Conservation (phyloP, 495 filamentous ascomycete genomes). For the Hypomontagnella monticulosa region DNA sequence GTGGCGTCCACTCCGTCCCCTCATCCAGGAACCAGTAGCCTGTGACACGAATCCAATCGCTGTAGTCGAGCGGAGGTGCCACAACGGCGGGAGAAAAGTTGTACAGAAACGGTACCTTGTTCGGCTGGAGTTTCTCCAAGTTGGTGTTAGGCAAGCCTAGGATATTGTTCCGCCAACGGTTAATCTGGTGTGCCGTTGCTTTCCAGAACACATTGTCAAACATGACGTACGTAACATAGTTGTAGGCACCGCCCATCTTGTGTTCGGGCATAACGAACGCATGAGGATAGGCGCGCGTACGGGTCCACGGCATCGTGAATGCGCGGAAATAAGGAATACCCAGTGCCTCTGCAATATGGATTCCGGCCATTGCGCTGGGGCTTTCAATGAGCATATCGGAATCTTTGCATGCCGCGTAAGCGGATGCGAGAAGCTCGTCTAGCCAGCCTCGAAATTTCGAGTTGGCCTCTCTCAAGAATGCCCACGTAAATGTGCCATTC, state of each 20-base stretch:
- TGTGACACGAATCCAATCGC: slow-evolving; percentile 96
- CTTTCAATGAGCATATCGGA: slow-evolving; percentile 93
- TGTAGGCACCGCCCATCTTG: slow-evolving; percentile 94
- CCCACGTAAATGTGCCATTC: slow-evolving; percentile 95
- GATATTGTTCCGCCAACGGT: slow-evolving; percentile 86
- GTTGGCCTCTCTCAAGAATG: slow-evolving; percentile 87
- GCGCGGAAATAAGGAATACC: slow-evolving; percentile 95
- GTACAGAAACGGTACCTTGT: slow-evolving; percentile 97
- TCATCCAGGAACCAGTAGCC: slow-evolving; percentile 98
- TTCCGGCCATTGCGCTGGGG: slow-evolving; percentile 96
- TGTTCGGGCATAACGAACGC: slow-evolving; percentile 94
- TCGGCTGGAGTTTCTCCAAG: slow-evolving; percentile 90
- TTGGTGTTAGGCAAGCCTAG: slow-evolving; percentile 82
- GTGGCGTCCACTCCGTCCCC: slow-evolving; percentile 76
- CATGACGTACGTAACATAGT: slow-evolving; percentile 94
- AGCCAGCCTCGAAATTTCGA: slow-evolving; percentile 93
- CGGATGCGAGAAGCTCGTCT: slow-evolving; percentile 84
- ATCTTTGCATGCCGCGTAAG: slow-evolving; percentile 85
- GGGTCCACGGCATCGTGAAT: slow-evolving; percentile 99
- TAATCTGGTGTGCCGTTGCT: slow-evolving; percentile 88
- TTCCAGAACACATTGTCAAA: slow-evolving; percentile 98
- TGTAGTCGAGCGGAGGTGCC: slow-evolving; percentile 91
- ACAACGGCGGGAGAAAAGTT: slow-evolving; percentile 96
- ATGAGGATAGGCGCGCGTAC: slow-evolving; percentile 94
- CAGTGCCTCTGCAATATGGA: slow-evolving; percentile 97